phyloP scores from a whole-genome alignment of 2,329 filamentous ascomycete genomes.

The Xylariaceae sp. region DNA sequence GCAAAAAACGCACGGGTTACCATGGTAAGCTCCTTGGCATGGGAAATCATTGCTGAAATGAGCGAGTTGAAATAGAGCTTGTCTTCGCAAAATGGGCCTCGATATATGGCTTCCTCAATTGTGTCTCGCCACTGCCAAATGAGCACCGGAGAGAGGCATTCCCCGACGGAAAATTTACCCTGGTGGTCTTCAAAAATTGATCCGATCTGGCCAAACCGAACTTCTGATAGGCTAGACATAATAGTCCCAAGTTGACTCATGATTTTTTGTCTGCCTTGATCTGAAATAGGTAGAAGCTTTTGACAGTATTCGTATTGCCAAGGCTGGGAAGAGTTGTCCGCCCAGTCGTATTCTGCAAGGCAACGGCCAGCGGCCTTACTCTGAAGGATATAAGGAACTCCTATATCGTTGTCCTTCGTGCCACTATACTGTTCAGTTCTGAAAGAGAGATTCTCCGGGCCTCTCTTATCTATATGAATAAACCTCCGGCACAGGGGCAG shows the following conservation, averaged over 20 bases:
- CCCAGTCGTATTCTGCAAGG: background rate
- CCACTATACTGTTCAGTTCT: background rate
- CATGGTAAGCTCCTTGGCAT: background rate
- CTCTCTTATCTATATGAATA: constrained; percentile 1
- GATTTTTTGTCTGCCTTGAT: background rate
- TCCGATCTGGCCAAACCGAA: background rate
- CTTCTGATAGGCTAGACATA: background rate
- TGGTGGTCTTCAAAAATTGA: background rate
- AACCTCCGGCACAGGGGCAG: background rate
- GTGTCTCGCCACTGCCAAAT: background rate
- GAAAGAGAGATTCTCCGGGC: background rate
- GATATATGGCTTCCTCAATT: background rate
- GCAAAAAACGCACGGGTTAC: background rate
- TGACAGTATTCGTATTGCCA: background rate
- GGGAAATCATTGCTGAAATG: background rate
- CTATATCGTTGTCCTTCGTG: background rate
- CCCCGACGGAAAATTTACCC: background rate
- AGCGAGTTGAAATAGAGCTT: background rate
- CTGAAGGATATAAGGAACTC: constrained; percentile 1
- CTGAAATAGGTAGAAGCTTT: background rate
- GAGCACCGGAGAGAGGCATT: background rate
- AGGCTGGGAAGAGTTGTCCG: background rate
- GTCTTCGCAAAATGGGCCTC: background rate
- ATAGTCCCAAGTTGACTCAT: background rate
- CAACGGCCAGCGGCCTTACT: background rate